phyloP scores from a whole-genome alignment of 371 early-diverging fungal species.

The Syncephalastrum sp. region DNA sequence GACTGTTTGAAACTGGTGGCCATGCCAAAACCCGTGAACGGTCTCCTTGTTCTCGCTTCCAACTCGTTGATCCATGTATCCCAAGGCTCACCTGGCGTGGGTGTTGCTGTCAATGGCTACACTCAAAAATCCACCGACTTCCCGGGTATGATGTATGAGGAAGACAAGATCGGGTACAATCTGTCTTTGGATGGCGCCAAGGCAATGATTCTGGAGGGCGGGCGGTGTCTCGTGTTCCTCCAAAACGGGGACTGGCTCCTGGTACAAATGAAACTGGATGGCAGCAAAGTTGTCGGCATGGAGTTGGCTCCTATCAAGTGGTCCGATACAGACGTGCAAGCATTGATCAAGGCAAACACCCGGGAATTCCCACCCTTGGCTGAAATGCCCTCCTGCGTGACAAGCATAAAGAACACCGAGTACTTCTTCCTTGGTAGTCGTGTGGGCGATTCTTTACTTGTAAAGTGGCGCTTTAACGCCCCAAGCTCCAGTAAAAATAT shows the following conservation, averaged over 20 bases:
- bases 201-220: constrained; percentile 51
- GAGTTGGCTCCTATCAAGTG: constrained; percentile 29
- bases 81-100: constrained; percentile 80
- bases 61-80: constrained; percentile 86
- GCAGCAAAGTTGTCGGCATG: constrained; percentile 55
- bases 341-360: constrained; percentile 8
- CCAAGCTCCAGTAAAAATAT: no score
- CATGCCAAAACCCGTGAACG: constrained; percentile 86
- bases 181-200: constrained; percentile 58
- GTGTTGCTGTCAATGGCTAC: constrained; percentile 74
- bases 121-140: constrained; percentile 52
- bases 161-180: constrained; percentile 22
- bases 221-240: constrained; percentile 56
- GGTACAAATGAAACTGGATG: constrained; percentile 69
- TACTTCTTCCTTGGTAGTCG: constrained; percentile 83
- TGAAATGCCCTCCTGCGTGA: constrained; percentile 58
- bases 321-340: constrained; percentile 10
- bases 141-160: constrained; percentile 46
- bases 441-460: constrained; percentile 77
- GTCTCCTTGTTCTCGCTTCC: constrained; percentile 77
- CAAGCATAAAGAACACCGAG: constrained; percentile 48
- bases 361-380: constrained; percentile 16
- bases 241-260: constrained; percentile 71
- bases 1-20: constrained; percentile 73
- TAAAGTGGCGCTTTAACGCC: constrained; percentile 54